A percentile compares a stretch with the other conserved stretches of the same genome.
These are phyloP conservation scores for Fusarium ramigenum DNA, from an alignment of 2,329 filamentous ascomycete genomes.

Conservation along the genomic window DNA sequence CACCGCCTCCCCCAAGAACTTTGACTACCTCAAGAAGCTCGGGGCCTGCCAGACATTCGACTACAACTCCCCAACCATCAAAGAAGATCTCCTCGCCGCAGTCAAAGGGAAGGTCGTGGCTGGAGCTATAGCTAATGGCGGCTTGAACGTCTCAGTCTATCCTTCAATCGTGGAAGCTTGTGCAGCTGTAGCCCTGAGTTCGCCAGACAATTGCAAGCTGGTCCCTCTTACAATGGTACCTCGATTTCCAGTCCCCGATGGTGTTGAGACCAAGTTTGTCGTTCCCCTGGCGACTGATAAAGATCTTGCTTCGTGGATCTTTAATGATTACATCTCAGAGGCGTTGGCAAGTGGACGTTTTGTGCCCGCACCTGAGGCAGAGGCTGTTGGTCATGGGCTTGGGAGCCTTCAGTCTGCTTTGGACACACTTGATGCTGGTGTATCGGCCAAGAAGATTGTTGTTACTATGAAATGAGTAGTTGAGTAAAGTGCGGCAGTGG, in stretches of 20 bases:
- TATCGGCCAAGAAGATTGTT: constrained; percentile 8
- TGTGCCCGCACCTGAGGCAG: neutral
- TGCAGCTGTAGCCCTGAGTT: constrained; percentile 14
- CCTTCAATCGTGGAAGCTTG: neutral
- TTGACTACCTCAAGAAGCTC: constrained; percentile 8
- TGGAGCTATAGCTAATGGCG: constrained; percentile 4
- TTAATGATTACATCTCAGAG: neutral
- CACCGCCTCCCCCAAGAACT: constrained; percentile 12
- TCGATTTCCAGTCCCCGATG: neutral
- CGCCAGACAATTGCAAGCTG: neutral
- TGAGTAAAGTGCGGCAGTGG: neutral
- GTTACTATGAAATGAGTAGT: neutral
- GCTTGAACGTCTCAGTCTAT: neutral
- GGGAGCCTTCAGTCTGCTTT: constrained; percentile 1
- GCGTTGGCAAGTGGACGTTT: neutral
- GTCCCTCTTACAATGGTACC: constrained; percentile 12
- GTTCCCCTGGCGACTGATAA: neutral
- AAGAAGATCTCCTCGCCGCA: neutral
- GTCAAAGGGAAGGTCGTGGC: neutral
- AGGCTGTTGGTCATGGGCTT: neutral
- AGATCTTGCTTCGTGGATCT: constrained; percentile 1
- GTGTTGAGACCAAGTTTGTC: constrained; percentile 12
- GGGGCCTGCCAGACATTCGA: constrained; percentile 6
- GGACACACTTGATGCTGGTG: neutral
- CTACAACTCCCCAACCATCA: neutral